phyloP scores from a whole-genome alignment of 139 green algal species.

The Chlorella sp. region DNA sequence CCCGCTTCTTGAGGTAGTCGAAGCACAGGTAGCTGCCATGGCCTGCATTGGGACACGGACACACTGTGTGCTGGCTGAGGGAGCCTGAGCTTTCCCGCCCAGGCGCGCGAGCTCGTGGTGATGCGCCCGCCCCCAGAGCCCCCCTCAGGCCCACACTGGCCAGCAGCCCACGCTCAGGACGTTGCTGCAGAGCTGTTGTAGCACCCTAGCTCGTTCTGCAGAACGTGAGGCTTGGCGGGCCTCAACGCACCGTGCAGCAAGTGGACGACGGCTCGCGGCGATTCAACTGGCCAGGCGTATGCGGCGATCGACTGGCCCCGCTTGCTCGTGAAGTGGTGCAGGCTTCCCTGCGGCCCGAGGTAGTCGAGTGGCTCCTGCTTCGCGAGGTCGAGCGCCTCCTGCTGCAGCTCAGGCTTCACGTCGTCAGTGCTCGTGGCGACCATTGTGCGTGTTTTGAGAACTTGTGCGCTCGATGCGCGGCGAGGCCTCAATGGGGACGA shows the following conservation, averaged over 20 bases:
- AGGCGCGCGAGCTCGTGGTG: neutral
- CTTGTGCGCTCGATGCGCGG: too few relatives aligned
- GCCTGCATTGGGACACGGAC: neutral
- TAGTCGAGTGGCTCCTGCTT: neutral
- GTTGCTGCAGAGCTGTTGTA: too few relatives aligned
- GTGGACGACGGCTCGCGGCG: neutral
- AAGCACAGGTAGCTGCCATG: neutral
- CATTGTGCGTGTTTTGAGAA: too few relatives aligned
- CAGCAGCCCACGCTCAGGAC: neutral
- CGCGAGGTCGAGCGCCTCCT: too few relatives aligned
- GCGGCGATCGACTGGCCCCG: neutral
- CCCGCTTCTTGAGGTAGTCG: neutral
- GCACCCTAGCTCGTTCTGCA: too few relatives aligned
- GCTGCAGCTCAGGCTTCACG: too few relatives aligned
- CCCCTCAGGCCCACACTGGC: neutral
- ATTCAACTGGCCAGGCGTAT: neutral
- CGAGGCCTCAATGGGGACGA: too few relatives aligned
- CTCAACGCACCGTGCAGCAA: neutral
- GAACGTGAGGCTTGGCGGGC: neutral
- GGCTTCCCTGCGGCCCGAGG: neutral
- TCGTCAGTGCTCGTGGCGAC: too few relatives aligned
- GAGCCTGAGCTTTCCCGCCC: neutral
- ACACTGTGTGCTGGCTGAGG: too few relatives aligned
- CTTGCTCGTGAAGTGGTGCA: neutral
- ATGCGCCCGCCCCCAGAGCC: neutral